Base-by-base conservation (phyloP, 2,329 filamentous ascomycete genomes). In the Fusarium caatingaense region DNA sequence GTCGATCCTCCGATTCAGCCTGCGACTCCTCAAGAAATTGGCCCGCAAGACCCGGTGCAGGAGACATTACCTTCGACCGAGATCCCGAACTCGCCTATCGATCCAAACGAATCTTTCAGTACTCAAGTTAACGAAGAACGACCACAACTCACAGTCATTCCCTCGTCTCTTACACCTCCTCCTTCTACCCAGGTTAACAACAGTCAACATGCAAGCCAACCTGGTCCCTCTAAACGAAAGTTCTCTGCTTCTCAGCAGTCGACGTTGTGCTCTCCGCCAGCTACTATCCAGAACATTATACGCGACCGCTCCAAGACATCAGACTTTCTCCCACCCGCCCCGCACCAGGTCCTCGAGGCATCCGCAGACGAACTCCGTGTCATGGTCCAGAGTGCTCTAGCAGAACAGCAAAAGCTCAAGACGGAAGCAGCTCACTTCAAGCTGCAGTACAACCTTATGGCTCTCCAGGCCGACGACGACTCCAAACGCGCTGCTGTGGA, bases 361-460 rank as follows among this genome's bases (percentile, higher is more conserved):
- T 81, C 86, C 2, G 73, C 82, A 5, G 87, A 89, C 11, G 85
- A 89, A 72, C 83, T 91, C 32, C 84, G 86, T 16, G 79, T 78
- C 57, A 87, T 89, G 85, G 77, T 91, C 50, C 83, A 87, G 63
- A 79, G 80, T 5, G 85, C 83, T 67, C 79, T 90, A 44, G 83
- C 83, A 23, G 86, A 91, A 70, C 86, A 89, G 64, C 83, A 85
- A 47, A 86, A 84, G 72, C 80, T 90, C 50, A 93, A 96, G 76
- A 94, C 94, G 83, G 92, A 94, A 63, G 91, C 92, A 18, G 92
- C 94, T 32, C 94, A 98, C 78, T 92, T 96, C 82, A 97, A 96
- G 81, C 84, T 98, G 57, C 95, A 98, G 78, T 92, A 94, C 77
- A 94, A 91, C 73, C 87, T 98, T 76, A 86, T 97, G 28, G 90